Evolutionary conservation across 768 basidiomycete genomes (phyloP), one percentile per base, ranked within the genome.

Genomic region (Agaricus sinodeliciosus): DNA sequence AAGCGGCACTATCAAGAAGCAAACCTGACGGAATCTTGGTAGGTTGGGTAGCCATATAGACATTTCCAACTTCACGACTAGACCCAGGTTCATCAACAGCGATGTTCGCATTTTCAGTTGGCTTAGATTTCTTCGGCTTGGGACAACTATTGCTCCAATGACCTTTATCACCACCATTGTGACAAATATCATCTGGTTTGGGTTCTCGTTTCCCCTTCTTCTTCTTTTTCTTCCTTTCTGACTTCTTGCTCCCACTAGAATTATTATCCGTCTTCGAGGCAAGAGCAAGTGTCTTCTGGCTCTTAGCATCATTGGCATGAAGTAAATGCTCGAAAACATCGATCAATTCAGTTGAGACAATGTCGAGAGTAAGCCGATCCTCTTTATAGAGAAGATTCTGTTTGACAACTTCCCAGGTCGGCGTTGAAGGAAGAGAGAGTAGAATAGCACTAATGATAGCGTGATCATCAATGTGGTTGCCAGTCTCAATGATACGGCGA

Each of bases 1-100:
- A 50, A 1, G 55, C 59, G 1, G 35, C 56, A 44, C 47, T 45
- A 42, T 60, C 59, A 9, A 59, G 51, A n/a, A 60, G 4, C 35
- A 56, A 19, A 26, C 34, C 35, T 26, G 39, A 26, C 27, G 27
- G 15, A 31, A 49, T 26, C 42, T 9, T 13, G n/a, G n/a, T n/a
- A n/a, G n/a, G n/a, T n/a, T n/a, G n/a, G n/a, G n/a, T n/a, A n/a
- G n/a, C n/a, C n/a, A n/a, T n/a, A n/a, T n/a, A n/a, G n/a, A n/a
- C n/a, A n/a, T 36, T 35, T 25, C 55, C 45, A 44, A 56, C 47
- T 27, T 55, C 59, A 4, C 49, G 43, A 7, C 45, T 26, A 45
- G 22, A 35, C 35, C 28, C 25, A 27, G 41, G 18, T 27, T 46
- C 34, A 6, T 34, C 39, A 34, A 52, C 49, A 22, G 59, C 42